Percentiles rank a stretch among this genome's conserved stretches.
Evolutionary conservation across 2,329 filamentous ascomycete species (phyloP).

Genomic region (Fusarium nelsonii): DNA sequence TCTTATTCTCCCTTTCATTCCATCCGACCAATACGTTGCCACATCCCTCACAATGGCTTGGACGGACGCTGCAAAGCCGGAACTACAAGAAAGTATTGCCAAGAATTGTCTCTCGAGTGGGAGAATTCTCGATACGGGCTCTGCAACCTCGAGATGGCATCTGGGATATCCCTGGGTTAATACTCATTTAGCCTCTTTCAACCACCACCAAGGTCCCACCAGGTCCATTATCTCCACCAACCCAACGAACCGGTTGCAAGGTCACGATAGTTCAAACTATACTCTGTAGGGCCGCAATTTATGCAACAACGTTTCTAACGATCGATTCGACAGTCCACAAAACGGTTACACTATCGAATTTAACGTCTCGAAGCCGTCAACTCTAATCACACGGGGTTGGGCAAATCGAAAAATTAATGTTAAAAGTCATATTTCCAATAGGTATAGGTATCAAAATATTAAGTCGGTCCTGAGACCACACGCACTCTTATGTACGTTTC

Average conservation of each 20-base stretch:
- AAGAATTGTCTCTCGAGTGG: conserved; percentile 8
- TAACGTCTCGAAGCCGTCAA: not conserved
- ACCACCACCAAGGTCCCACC: conserved; percentile 40
- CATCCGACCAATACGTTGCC: conserved; percentile 30
- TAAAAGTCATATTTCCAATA: conserved; percentile 18
- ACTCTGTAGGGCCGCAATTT: conserved; percentile 39
- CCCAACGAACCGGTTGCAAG: conserved; percentile 41
- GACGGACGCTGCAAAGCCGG: conserved; percentile 1
- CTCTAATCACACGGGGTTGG: not conserved
- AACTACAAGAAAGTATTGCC: not conserved
- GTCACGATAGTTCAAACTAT: conserved; percentile 39
- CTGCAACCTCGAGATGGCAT: not conserved
- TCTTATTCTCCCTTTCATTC: conserved; percentile 27
- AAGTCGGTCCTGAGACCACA: conserved; percentile 39
- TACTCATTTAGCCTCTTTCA: conserved; percentile 33
- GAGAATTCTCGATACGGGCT: not conserved
- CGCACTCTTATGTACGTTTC: conserved; percentile 45
- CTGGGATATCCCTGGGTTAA: conserved; percentile 19
- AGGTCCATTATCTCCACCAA: conserved; percentile 43
- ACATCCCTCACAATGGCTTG: conserved; percentile 36
- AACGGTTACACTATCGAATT: conserved; percentile 22
- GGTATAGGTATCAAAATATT: conserved; percentile 36
- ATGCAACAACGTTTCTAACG: conserved; percentile 28
- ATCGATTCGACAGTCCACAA: conserved; percentile 10
- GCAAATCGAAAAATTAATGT: conserved; percentile 9